These are phyloP conservation scores for Tolypocladium ophioglossoides DNA, from an alignment of 2,329 filamentous ascomycete species.

Conservation along the genomic window DNA sequence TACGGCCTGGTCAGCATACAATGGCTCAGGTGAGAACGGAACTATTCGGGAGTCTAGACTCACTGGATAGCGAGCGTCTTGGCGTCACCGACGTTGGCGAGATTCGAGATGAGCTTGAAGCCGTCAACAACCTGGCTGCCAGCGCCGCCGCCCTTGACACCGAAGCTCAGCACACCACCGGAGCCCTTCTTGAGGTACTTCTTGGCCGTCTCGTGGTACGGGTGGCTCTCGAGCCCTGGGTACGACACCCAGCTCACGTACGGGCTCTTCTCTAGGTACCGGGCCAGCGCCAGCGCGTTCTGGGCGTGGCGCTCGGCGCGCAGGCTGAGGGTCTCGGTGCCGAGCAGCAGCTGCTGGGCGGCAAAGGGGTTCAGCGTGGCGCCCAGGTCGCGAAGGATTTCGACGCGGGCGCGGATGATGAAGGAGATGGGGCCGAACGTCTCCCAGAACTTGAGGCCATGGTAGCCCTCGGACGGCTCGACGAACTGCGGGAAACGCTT, in stretches of 20 bases:
- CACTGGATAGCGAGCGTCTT: slow-evolving; percentile 87
- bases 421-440: slow-evolving; percentile 78
- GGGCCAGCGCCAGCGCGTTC: slow-evolving; percentile 71
- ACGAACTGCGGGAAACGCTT: slow-evolving; percentile 87
- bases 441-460: slow-evolving; percentile 90
- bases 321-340: slow-evolving; percentile 81
- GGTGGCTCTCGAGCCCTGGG: slow-evolving; percentile 74
- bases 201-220: slow-evolving; percentile 70
- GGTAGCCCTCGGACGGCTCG: slow-evolving; percentile 80
- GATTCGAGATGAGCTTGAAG: slow-evolving; percentile 90
- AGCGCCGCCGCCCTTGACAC: slow-evolving; percentile 77
- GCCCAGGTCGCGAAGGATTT: slow-evolving; percentile 82
- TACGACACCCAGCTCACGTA: slow-evolving; percentile 93
- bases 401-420: slow-evolving; percentile 76
- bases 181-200: slow-evolving; percentile 78
- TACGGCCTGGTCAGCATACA: slow-evolving; percentile 5
- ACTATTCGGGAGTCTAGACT: slow-evolving; percentile 6
- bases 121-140: slow-evolving; percentile 84
- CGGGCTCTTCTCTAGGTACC: slow-evolving; percentile 72
- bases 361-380: slow-evolving; percentile 78
- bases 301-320: slow-evolving; percentile 76
- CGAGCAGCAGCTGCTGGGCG: slow-evolving; percentile 83
- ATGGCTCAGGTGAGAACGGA: neutral
- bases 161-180: slow-evolving; percentile 86
- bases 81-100: slow-evolving; percentile 92